Evolutionary conservation across 345 rosid species (phyloP).

Genomic region (Passiflora organensis): DNA sequence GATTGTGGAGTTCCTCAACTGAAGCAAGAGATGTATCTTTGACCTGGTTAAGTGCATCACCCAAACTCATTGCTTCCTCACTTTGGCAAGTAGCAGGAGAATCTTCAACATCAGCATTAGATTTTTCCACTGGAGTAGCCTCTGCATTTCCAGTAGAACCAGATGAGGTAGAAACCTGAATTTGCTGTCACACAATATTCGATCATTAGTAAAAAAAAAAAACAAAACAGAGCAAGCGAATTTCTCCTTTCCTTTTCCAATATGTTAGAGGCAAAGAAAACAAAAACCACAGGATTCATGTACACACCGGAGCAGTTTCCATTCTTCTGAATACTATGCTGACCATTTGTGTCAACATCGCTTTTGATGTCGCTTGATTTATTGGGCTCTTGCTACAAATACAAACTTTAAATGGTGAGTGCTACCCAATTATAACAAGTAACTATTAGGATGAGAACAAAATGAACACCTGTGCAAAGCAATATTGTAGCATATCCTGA

Average conservation of each 20-base stretch:
- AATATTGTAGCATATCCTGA: conserved; percentile 93
- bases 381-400: conserved; percentile 90
- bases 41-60: conserved; percentile 73
- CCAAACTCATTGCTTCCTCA: conserved; percentile 68
- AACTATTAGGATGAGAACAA: conserved; percentile 4
- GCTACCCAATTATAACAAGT: conserved; percentile 10
- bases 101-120: conserved; percentile 44
- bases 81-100: conserved; percentile 42
- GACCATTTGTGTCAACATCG: conserved; percentile 99
- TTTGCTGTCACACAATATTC: conserved; percentile 31
- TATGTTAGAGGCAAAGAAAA: neutral
- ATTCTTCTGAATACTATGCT: conserved; percentile 90
- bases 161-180: conserved; percentile 55
- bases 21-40: conserved; percentile 76
- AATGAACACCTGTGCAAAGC: conserved; percentile 79
- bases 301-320: conserved; percentile 81
- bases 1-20: conserved; percentile 92
- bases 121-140: conserved; percentile 43
- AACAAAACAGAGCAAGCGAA: conserved; percentile 10
- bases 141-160: conserved; percentile 43
- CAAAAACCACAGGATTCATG: conserved; percentile 15
- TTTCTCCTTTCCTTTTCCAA: conserved; percentile 3
- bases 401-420: conserved; percentile 30
- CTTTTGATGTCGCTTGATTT: conserved; percentile 97
- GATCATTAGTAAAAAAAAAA: conserved; percentile 12